Conservation (phyloP, 2,329 filamentous ascomycete species). For the Colletotrichum sp. region DNA sequence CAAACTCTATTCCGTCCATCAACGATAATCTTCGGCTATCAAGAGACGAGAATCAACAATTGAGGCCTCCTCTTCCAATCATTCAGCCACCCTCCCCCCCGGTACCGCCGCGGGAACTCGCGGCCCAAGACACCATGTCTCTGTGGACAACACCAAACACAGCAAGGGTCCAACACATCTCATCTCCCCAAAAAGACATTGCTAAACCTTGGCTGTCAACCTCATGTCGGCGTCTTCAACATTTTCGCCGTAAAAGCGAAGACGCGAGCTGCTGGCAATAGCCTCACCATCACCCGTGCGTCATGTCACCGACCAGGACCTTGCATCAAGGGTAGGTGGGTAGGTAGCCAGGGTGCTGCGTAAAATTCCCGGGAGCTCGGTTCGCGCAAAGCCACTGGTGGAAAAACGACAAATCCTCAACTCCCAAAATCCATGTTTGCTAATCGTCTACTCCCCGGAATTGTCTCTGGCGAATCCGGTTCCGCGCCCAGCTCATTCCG, state of each 20-base stretch:
- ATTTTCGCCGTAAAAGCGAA: not conserved
- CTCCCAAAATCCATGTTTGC: not conserved
- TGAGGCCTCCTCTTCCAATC: not conserved
- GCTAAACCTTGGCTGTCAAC: not conserved
- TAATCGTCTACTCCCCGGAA: not conserved
- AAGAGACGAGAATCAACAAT: not conserved
- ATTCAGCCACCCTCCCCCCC: not conserved
- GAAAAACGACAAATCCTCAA: not conserved
- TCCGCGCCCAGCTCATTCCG: not conserved
- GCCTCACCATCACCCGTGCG: not conserved
- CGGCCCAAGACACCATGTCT: conserved; percentile 2
- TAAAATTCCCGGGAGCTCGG: conserved; percentile 7
- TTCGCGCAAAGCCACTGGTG: not conserved
- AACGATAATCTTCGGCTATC: not conserved
- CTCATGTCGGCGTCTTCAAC: conserved; percentile 1
- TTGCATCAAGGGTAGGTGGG: not conserved
- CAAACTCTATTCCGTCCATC: not conserved
- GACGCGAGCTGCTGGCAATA: not conserved
- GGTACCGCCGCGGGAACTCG: conserved; percentile 1
- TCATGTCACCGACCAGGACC: not conserved
- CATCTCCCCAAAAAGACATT: not conserved
- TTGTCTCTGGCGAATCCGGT: not conserved
- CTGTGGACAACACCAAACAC: not conserved
- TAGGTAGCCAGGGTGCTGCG: not conserved
- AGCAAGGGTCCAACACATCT: not conserved